phyloP scores from a whole-genome alignment of 139 green algal species.

The Zygnema circumcarinatum region DNA sequence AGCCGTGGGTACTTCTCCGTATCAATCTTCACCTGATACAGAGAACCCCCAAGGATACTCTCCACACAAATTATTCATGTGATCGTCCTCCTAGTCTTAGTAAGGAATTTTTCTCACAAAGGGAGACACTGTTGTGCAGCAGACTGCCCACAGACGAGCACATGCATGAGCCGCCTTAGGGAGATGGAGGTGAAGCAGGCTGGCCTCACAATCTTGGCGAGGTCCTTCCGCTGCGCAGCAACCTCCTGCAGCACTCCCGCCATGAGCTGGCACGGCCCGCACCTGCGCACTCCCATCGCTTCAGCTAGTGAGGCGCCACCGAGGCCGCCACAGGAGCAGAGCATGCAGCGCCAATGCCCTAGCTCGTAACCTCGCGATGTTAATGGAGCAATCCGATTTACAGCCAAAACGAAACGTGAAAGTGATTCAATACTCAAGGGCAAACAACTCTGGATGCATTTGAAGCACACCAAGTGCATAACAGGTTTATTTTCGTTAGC shows the following conservation, averaged over 20 bases:
- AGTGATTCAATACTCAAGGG: too few species aligned
- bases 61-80: background rate
- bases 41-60: background rate
- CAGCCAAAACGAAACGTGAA: too few species aligned
- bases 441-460: too few species aligned
- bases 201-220: background rate
- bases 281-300: constrained; percentile 47
- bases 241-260: constrained; percentile 48
- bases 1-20: constrained; percentile 80
- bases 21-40: constrained; percentile 82
- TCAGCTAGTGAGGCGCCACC: background rate
- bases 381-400: background rate
- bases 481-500: too few species aligned
- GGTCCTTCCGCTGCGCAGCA: background rate
- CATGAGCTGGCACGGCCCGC: constrained; percentile 79
- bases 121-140: background rate
- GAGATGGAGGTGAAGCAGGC: background rate
- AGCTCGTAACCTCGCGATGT: background rate
- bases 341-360: background rate
- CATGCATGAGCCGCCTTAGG: background rate
- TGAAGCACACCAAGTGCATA: too few species aligned
- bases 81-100: too few species aligned
- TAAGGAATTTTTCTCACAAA: background rate
- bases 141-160: background rate
- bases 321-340: background rate